Base-by-base conservation (phyloP, 768 basidiomycete species). In the Trametes villosa region DNA sequence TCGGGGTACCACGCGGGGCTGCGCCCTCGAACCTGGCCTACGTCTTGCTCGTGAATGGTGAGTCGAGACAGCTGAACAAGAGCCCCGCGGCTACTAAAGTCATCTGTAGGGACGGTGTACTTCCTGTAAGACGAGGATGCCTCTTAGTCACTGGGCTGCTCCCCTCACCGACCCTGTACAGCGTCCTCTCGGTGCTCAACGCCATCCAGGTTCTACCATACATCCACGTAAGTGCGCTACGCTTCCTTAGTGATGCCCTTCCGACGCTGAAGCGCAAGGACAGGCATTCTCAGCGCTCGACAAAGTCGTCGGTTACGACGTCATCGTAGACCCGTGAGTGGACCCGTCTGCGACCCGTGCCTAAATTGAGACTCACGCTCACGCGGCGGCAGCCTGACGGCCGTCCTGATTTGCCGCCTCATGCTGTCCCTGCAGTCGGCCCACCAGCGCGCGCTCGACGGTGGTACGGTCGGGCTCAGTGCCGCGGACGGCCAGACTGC, bases 391-490 rank as follows among this genome's bases (percentile, higher is more conserved):
- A 59, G 58, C 2, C 26, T 59, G 12, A 59, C 58, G 2, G 33
- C 51, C 5, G 40, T 59, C 45, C 46, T 59, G 17, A 52, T 53
- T 13, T 59, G 44, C 24, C 51, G 58, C 11, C 48, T 59, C 34
- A 42, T 59, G 13, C 44, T 59, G 0, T 44, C n/a, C 9, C 53
- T 55, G 17, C 53, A 55, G 12, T 20, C 53, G 5, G 44, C 53
- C 3, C 45, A 55, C 20, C n/a, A 36, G 33, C 13, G 11, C 7
- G 27, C 27, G 24, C 4, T 8, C 5, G 36, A 13, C 3, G 24
- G 24, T 1, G 30, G 24, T 13, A 27, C 13, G 4, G 24, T 13
- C 11, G 20, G 24, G 2, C 24, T 26, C 9, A 13, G 45, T 4
- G 11, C 45, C n/a, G n/a, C 9, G 4, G 8, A 22, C 12, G 27